Evolutionary conservation across 192 early-diverging fungal species (phyloP).

Genomic region (Coemansia sp.): DNA sequence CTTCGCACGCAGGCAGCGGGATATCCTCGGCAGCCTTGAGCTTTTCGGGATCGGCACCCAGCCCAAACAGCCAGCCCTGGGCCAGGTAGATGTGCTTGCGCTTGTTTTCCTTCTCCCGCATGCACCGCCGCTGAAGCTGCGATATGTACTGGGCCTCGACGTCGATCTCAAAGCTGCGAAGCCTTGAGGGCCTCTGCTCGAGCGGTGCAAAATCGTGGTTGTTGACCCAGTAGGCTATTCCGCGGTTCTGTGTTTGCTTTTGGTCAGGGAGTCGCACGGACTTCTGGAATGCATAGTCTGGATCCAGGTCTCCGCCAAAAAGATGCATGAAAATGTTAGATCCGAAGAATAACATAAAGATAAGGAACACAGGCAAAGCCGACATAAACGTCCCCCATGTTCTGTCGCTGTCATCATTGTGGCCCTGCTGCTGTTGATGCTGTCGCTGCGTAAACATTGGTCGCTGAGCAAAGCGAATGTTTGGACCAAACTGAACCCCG

Average conservation of each 20-base stretch:
- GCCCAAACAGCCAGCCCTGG: slow-evolving; percentile 60
- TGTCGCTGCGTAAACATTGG: slow-evolving; percentile 26
- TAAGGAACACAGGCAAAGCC: slow-evolving; percentile 68
- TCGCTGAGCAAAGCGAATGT: slow-evolving; percentile 14
- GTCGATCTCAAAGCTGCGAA: slow-evolving; percentile 65
- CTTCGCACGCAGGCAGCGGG: slow-evolving; percentile 66
- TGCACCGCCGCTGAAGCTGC: slow-evolving; percentile 61
- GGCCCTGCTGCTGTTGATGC: slow-evolving; percentile 37
- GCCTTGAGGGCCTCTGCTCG: slow-evolving; percentile 44
- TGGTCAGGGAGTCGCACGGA: slow-evolving; percentile 48
- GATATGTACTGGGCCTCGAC: slow-evolving; percentile 70
- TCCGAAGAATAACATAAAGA: slow-evolving; percentile 72
- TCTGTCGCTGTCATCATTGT: neutral
- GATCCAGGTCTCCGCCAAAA: slow-evolving; percentile 41
- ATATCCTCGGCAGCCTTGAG: slow-evolving; percentile 64
- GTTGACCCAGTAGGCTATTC: slow-evolving; percentile 82
- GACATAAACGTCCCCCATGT: slow-evolving; percentile 21
- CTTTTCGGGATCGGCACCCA: slow-evolving; percentile 58
- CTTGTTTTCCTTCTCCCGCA: slow-evolving; percentile 60
- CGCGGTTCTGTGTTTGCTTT: slow-evolving; percentile 57
- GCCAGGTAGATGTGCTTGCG: slow-evolving; percentile 56
- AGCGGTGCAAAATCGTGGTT: slow-evolving; percentile 41
- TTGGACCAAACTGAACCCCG: slow-evolving; percentile 34
- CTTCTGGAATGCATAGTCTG: slow-evolving; percentile 63
- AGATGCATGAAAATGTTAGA: slow-evolving; percentile 57